Evolutionary conservation across 2,329 filamentous ascomycete species (phyloP).

Genomic region (Lecanicillium sp.): DNA sequence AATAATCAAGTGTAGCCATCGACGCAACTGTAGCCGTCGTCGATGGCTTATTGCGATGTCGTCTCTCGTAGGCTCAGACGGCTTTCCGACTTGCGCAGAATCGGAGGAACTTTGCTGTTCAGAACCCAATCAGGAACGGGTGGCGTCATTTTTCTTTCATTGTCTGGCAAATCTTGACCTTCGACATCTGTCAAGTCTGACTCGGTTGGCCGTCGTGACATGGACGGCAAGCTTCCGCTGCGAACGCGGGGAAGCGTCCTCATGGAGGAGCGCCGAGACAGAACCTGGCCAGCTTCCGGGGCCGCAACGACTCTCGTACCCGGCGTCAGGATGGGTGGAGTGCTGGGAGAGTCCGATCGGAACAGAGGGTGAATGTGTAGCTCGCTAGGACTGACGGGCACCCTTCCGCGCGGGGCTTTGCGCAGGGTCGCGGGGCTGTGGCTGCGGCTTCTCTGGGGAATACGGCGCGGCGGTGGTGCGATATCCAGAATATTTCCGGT

Average conservation of each 20-base stretch:
- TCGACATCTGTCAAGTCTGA: no score
- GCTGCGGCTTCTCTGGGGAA: conserved; percentile 42
- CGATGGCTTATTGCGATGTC: no score
- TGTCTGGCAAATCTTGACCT: not conserved
- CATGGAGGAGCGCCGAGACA: conserved; percentile 48
- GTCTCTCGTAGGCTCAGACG: not conserved
- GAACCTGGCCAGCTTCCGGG: conserved; percentile 59
- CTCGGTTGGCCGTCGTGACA: not conserved
- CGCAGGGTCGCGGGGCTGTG: conserved; percentile 36
- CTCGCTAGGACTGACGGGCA: conserved; percentile 43
- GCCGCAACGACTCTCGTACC: conserved; percentile 67
- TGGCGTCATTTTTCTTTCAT: conserved; percentile 15
- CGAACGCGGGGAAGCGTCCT: conserved; percentile 48
- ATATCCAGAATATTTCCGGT: conserved; percentile 56
- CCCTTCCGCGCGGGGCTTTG: conserved; percentile 16
- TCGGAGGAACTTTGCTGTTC: conserved; percentile 8
- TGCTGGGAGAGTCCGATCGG: conserved; percentile 63
- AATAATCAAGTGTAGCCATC: no score
- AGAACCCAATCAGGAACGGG: conserved; percentile 13
- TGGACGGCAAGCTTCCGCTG: conserved; percentile 46
- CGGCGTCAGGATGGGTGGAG: conserved; percentile 59
- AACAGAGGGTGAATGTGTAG: conserved; percentile 74
- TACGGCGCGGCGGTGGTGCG: conserved; percentile 45
- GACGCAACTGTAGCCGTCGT: no score
- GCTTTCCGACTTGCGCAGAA: conserved; percentile 5